Conservation (phyloP, 75 land plant species). For the Cunninghamia lanceolata region DNA sequence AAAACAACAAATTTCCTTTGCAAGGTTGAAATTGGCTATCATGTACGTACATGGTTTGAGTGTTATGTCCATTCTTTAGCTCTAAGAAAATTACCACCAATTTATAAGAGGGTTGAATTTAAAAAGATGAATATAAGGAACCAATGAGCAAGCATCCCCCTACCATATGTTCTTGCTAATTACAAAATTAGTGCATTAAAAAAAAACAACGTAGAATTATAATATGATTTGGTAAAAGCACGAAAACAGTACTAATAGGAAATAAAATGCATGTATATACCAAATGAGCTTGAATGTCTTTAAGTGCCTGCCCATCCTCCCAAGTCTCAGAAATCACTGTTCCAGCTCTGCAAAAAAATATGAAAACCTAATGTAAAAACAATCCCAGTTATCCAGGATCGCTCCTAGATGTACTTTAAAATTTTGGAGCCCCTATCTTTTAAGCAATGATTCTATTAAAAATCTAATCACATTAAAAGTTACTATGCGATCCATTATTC, state of each 20-base stretch:
- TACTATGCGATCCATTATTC: neutral
- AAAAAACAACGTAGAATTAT: neutral
- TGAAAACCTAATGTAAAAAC: neutral
- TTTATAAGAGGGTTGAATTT: too few relatives aligned
- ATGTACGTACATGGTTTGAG: too few relatives aligned
- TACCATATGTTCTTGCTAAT: neutral
- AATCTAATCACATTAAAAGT: neutral
- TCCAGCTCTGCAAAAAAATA: slow-evolving; percentile 66
- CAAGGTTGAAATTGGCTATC: too few relatives aligned
- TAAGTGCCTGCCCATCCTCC: slow-evolving; percentile 96
- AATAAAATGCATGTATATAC: slow-evolving; percentile 33
- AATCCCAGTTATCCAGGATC: slow-evolving; percentile 3
- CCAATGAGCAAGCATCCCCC: neutral
- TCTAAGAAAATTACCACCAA: too few relatives aligned
- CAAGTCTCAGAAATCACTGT: slow-evolving; percentile 89
- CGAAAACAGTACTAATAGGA: neutral
- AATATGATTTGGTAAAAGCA: neutral
- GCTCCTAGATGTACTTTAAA: slow-evolving; percentile 5
- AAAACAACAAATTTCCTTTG: too few relatives aligned
- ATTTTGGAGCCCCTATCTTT: neutral
- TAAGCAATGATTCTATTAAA: neutral
- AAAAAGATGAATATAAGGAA: neutral
- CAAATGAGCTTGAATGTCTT: slow-evolving; percentile 84
- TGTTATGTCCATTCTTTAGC: too few relatives aligned
- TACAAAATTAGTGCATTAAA: neutral